These are phyloP conservation scores for Hygrocybe punicea DNA, from an alignment of 768 basidiomycete genomes.

Conservation along the genomic window DNA sequence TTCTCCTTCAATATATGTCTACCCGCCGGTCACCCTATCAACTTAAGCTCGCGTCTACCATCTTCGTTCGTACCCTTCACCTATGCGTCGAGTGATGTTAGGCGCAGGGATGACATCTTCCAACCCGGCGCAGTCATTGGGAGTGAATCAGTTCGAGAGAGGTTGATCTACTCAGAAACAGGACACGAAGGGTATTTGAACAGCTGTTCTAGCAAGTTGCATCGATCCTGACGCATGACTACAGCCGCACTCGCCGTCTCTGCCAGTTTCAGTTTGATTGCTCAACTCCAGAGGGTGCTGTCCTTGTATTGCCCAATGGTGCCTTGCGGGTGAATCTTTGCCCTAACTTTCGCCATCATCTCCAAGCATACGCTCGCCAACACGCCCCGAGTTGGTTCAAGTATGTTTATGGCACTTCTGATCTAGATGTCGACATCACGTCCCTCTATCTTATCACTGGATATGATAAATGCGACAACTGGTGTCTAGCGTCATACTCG, in stretches of 20 bases:
- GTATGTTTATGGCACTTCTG: not conserved
- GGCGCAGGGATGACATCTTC: not conserved
- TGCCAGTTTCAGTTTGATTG: slow-evolving; percentile 6
- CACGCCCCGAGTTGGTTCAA: not conserved
- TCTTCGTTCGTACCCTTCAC: slow-evolving; percentile 13
- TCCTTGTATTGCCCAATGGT: not conserved
- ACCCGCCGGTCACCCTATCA: slow-evolving; percentile 15
- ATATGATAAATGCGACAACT: not conserved
- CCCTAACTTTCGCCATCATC: not conserved
- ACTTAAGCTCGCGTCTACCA: slow-evolving; percentile 22
- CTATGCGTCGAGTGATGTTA: not conserved
- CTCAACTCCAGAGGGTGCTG: not conserved
- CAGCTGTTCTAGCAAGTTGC: not conserved
- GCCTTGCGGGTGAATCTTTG: not conserved
- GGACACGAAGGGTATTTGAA: not conserved
- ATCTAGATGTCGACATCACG: not conserved
- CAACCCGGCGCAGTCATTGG: not conserved
- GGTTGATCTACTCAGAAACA: not conserved
- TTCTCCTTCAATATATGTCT: slow-evolving; percentile 31
- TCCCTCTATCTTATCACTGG: not conserved
- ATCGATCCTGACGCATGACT: too few relatives aligned
- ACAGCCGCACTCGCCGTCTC: too few relatives aligned
- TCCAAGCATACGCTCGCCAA: not conserved
- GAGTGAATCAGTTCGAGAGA: not conserved
- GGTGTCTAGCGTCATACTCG: not conserved